Conservation (phyloP, 1,284 basidiomycete genomes). For the Cutaneotrichosporon dermatis region DNA sequence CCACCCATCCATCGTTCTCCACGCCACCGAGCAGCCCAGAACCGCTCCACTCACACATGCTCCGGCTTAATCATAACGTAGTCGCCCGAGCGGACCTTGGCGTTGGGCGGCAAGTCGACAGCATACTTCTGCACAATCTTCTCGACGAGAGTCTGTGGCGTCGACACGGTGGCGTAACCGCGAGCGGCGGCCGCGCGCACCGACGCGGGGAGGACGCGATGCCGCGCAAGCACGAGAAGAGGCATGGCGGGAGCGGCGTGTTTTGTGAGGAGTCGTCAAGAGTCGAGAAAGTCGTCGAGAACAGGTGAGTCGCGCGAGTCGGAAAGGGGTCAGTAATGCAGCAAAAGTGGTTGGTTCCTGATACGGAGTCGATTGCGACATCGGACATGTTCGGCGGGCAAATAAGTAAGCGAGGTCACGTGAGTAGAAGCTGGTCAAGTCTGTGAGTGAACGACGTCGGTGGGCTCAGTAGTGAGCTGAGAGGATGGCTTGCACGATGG, state of each 20-base stretch:
- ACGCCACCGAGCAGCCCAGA: no score
- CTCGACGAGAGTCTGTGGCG: conserved; percentile 86
- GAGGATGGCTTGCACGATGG: no score
- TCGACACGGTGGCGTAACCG: conserved; percentile 38
- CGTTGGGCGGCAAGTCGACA: conserved; percentile 71
- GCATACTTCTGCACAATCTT: conserved; percentile 98
- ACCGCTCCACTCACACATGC: conserved; percentile 60
- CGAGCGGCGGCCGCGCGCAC: neutral
- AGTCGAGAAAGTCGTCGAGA: neutral
- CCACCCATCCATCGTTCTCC: no score
- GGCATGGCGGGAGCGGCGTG: neutral
- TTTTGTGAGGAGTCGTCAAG: neutral
- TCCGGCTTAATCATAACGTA: conserved; percentile 98
- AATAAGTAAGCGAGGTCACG: neutral
- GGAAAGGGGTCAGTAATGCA: neutral
- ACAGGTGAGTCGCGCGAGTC: neutral
- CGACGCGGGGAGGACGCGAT: conserved; percentile 2
- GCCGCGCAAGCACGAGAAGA: conserved; percentile 1
- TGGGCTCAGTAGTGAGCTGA: no score
- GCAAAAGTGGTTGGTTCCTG: neutral
- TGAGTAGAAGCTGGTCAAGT: neutral
- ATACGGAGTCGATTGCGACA: neutral
- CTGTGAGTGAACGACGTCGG: no score
- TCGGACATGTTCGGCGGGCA: neutral
- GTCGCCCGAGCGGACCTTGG: conserved; percentile 85